Evolutionary conservation across 2,329 filamentous ascomycete species (phyloP), one percentile per base, ranked within the genome.

Genomic region (Sarocladium kiliense): DNA sequence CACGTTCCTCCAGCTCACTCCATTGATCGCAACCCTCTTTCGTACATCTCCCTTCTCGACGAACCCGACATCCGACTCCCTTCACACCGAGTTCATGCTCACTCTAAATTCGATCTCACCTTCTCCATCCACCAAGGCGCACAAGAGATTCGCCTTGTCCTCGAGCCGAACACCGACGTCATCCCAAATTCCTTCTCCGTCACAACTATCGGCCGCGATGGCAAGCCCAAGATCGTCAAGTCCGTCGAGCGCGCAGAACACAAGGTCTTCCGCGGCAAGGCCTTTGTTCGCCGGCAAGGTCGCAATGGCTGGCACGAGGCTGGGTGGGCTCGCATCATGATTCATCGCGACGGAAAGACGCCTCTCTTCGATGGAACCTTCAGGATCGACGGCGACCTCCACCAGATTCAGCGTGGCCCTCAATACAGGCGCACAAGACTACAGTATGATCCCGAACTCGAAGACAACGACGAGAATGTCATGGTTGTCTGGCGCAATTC

Each of bases 401-500:
- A 99, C 71, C 91, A 97, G 68, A 78, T 99, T 53, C 88, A 95
- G 65, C 84, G 90, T 26, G 82, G 81, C 59, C 80, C 80, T 26
- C 87, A 85, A 58, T 99, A 94, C 66, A 78, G 82, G 66, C 78
- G 82, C 60, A 91, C 89, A 45, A 87, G 82, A 65, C 83, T 90
- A 58, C 68, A 74, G 21, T 74, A 85, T 44, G 94, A 99, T 67
- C 89, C 91, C 2, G 74, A 80, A 25, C 68, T 89, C 7, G 66
- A 77, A 27, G 71, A 74, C 45, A 77, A 66, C 3, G 80, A 85
- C 30, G 89, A 96, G 58, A 53, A 53, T 25, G 87, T 83, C 66
- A 94, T 99, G 92, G 79, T 97, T 34, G 80, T 97, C 1, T 97
- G 90, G 80, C 84, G 92, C 60, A 92, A 97, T 66, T 96, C 91